Base-by-base conservation (phyloP, 805 yeast genomes). In the Ogataea chonburiensis region DNA sequence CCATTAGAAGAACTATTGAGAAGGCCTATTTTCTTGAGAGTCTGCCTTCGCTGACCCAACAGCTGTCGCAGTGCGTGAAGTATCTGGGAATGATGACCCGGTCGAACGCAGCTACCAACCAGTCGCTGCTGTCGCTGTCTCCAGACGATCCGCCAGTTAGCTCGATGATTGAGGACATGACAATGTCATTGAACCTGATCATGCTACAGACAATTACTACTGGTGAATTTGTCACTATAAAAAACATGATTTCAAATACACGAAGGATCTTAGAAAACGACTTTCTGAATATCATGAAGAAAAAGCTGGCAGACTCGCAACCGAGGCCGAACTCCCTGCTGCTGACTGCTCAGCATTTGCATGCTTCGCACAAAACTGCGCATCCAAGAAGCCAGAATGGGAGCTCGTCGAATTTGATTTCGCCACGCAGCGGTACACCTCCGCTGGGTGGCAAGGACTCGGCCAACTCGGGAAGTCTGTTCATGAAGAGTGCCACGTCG, bases 81-180 rank as follows among this genome's bases (percentile, higher is more conserved):
- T 55, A 48, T 33, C 32, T 62, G 14, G 31, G 55, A 3, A 15
- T 36, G 12, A 39, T 49, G 2, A 46, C 53, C 5, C 50, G 52
- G 34, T 44, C 54, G 4, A 24, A 46, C 9, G 33, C 42, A 12
- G 35, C 56, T 3, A 43, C 26, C 25, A 46, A 29, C 9, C 46
- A 49, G 12, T 45, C 57, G 3, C 34, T 55, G 15, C 34, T 42
- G 10, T 45, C 56, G 3, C 28, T 56, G 4, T 54, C 66, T 21
- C 77, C 80, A 2, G 79, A 75, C 25, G 79, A 72, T 19, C 67
- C 80, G 5, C 91, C 89, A 2, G 75, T 83, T 4, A 77, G 94
- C 0, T 86, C 97, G 0, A 79, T 86, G 15, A 77, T 89, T 16
- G 98, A 93, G 51, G 98, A 93, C 56, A 64, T 86, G 21, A 73